Evolutionary conservation across 2,329 filamentous ascomycete species (phyloP), one percentile per base, ranked within the genome.

Genomic region (Monosporascus sp.): DNA sequence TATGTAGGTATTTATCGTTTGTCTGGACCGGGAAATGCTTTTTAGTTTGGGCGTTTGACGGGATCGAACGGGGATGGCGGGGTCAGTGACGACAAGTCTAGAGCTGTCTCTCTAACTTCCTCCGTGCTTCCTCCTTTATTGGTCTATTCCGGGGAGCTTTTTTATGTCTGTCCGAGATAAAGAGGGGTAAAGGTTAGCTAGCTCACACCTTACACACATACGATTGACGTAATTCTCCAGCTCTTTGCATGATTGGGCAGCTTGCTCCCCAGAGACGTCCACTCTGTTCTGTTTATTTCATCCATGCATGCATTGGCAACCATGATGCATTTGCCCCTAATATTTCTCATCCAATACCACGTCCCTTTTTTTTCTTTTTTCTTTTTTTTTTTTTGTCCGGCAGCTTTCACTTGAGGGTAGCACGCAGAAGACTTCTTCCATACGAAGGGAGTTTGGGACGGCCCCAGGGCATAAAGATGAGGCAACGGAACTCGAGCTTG

Each of bases 371-470:
- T 5, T 35, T 14, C 14, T 35, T 35, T 35, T 5, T 35, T 14
- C 14, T 35, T 35, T 35, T 5, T 35, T 14, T 35, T 35, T 35
- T 35, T 5, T 35, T 14, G 31, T 14, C 11, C 31, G 5, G 2
- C 3, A 35, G 31, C 11, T 35, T 35, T 35, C 4, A 14, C 31
- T 14, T 24, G 41, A 31, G 46, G 45, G 37, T 41, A 37, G 22
- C 50, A 47, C 44, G 48, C 37, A 19, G 56, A 57, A 52, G 54
- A 48, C 46, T 40, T 37, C 27, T 31, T 35, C 31, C 31, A 1
- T 9, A 14, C 11, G 31, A 14, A 35, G 31, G 9, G 3, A 14
- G 31, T 35, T 14, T 20, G 17, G 26, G 24, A 31, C 24, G n/a
- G 9, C 11, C 43, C 24, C 6, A 9, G 16, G 24, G 5, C 11